Conservation (phyloP, 495 filamentous ascomycete species). For the Trichoderma parareesei region DNA sequence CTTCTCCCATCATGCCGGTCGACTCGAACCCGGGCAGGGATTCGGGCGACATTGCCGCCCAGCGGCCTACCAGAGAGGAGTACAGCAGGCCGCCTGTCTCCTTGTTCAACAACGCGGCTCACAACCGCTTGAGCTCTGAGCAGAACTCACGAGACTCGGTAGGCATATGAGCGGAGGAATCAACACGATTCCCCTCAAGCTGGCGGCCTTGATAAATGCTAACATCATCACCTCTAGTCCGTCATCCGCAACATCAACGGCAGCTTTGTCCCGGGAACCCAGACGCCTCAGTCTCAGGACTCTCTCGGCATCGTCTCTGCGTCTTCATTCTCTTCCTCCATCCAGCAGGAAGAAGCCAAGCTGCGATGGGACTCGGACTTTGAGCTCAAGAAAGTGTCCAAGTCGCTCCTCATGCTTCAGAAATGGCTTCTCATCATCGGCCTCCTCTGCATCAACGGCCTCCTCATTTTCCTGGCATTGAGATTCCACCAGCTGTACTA, state of each 20-base stretch:
- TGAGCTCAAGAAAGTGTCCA: conserved; percentile 13
- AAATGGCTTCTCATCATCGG: conserved; percentile 9
- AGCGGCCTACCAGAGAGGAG: background rate
- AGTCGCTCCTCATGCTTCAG: conserved; percentile 9
- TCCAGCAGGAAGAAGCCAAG: conserved; percentile 11
- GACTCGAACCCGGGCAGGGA: background rate
- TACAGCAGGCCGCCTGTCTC: background rate
- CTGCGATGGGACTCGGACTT: conserved; percentile 11
- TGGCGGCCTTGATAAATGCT: too few relatives aligned
- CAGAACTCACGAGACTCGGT: background rate
- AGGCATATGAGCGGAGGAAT: background rate
- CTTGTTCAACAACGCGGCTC: background rate
- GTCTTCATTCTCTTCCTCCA: conserved; percentile 10
- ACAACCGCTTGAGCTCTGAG: background rate
- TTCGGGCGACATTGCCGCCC: background rate
- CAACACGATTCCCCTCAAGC: too few relatives aligned
- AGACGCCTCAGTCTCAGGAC: background rate
- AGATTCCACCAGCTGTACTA: conserved; percentile 11
- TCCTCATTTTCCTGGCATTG: background rate
- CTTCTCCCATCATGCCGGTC: background rate
- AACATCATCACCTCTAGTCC: background rate
- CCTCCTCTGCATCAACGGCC: conserved; percentile 1
- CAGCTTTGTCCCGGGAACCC: background rate
- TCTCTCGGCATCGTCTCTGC: background rate
- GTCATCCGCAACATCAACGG: background rate